Evolutionary conservation across 1,284 basidiomycete species (phyloP).

Genomic region (Naganishia sp.): DNA sequence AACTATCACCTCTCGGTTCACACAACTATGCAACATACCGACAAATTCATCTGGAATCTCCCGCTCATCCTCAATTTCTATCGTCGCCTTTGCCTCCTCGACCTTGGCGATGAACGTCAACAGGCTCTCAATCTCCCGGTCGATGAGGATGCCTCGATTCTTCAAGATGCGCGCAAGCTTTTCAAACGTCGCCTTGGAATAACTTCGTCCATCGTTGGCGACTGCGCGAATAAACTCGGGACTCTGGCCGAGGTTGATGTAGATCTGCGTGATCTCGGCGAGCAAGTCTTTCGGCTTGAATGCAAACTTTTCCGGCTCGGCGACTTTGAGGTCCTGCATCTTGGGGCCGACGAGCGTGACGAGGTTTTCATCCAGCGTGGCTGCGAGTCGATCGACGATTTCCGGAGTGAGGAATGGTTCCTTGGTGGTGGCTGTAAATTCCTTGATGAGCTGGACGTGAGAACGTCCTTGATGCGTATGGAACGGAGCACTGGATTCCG

Average conservation of each 20-base stretch:
- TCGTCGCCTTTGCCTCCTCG: slow-evolving; percentile 73
- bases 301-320: slow-evolving; percentile 82
- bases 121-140: slow-evolving; percentile 75
- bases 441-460: slow-evolving; percentile 83
- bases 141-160: slow-evolving; percentile 71
- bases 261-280: slow-evolving; percentile 86
- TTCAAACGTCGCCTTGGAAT: slow-evolving; percentile 80
- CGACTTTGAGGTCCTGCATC: slow-evolving; percentile 71
- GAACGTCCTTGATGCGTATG: slow-evolving; percentile 85
- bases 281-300: slow-evolving; percentile 85
- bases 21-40: slow-evolving; percentile 59
- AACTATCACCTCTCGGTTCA: not conserved
- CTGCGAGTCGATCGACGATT: slow-evolving; percentile 91
- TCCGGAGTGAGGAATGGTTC: slow-evolving; percentile 94
- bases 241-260: slow-evolving; percentile 81
- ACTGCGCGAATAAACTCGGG: slow-evolving; percentile 83
- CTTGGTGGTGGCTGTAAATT: slow-evolving; percentile 89
- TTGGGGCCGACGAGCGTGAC: slow-evolving; percentile 84
- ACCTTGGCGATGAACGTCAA: slow-evolving; percentile 74
- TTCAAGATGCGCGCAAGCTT: slow-evolving; percentile 72
- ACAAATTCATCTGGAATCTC: slow-evolving; percentile 95
- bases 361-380: slow-evolving; percentile 86
- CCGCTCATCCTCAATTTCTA: slow-evolving; percentile 84
- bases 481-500: slow-evolving; percentile 80
- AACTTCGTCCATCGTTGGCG: slow-evolving; percentile 89